A percentile compares a stretch with the other conserved stretches of the same genome.
Conservation (phyloP, 202 grass and related monocot species). For the Elaeis oleifera region DNA sequence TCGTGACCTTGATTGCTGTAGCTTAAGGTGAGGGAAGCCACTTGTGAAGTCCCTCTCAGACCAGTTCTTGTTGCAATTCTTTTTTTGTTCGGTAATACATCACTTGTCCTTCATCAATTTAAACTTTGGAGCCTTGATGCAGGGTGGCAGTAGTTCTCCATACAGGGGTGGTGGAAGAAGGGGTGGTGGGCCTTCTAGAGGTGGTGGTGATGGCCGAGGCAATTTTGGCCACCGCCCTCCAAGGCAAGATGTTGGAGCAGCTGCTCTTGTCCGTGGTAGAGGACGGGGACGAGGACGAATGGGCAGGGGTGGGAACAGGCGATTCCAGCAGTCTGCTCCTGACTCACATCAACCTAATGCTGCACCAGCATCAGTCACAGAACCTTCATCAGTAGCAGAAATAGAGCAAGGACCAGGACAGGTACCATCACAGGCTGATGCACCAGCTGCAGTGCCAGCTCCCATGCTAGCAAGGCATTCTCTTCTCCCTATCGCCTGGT, state of each 20-base stretch:
- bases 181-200: slow-evolving; percentile 14
- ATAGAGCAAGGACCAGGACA: background rate
- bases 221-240: slow-evolving; percentile 5
- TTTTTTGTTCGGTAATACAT: no score
- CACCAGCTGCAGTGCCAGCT: background rate
- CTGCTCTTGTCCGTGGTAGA: slow-evolving; percentile 9
- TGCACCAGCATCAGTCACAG: background rate
- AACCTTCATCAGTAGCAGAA: slow-evolving; percentile 2
- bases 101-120: background rate
- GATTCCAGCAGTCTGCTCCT: background rate
- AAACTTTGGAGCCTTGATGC: slow-evolving; percentile 7
- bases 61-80: no score
- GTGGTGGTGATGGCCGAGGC: slow-evolving; percentile 4
- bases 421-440: slow-evolving; percentile 7
- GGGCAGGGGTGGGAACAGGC: slow-evolving; percentile 6
- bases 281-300: slow-evolving; percentile 5
- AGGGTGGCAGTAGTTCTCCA: slow-evolving; percentile 13
- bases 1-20: no score
- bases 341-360: no score
- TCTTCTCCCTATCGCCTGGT: slow-evolving; percentile 38
- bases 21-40: no score
- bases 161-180: slow-evolving; percentile 34
- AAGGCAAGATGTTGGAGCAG: slow-evolving; percentile 7
- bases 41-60: no score
- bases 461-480: slow-evolving; percentile 4